Percentiles rank a stretch among this genome's conserved stretches.
phyloP scores from a whole-genome alignment of 1,139 yeast genomes.

The Geotrichum bryndzae region DNA sequence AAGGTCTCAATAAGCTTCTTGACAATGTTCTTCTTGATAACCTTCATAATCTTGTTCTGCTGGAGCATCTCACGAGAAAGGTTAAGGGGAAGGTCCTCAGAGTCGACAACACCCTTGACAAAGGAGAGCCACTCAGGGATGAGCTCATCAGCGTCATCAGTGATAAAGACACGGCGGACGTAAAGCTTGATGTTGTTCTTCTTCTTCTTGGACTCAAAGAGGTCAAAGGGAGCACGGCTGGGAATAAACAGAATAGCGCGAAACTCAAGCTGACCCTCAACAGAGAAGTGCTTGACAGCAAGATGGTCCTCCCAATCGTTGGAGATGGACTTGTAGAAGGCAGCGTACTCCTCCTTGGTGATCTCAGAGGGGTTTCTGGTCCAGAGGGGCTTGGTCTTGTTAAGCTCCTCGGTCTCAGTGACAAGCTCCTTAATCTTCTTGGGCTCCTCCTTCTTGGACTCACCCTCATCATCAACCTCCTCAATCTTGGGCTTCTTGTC shows the following conservation, averaged over 20 bases:
- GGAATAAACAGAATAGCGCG: conserved; percentile 97
- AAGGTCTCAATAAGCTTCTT: conserved; percentile 98
- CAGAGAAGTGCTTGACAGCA: conserved; percentile 99
- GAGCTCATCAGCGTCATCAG: conserved; percentile 98
- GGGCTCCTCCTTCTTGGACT: conserved; percentile 59
- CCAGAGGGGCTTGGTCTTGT: conserved; percentile 99
- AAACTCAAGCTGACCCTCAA: conserved; percentile 99
- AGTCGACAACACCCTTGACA: conserved; percentile 98
- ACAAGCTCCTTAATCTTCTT: conserved; percentile 83
- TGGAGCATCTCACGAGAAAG: conserved; percentile 99
- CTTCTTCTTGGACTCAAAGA: conserved; percentile 97
- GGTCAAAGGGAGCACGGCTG: conserved; percentile 98
- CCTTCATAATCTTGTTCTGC: conserved; percentile 99
- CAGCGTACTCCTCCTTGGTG: conserved; percentile 96
- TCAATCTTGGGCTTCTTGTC: conserved; percentile 64
- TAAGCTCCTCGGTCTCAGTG: conserved; percentile 91
- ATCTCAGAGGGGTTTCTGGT: conserved; percentile 98
- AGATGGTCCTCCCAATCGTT: conserved; percentile 99
- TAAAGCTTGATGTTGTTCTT: conserved; percentile 97
- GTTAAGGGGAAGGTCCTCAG: conserved; percentile 99
- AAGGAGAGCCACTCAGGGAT: conserved; percentile 98
- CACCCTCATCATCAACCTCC: conserved; percentile 62
- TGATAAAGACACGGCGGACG: conserved; percentile 99
- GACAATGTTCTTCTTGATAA: conserved; percentile 97
- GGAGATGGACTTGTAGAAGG: conserved; percentile 98